Conservation (phyloP, 176 grass and related monocot species). For the Lolium perenne region DNA sequence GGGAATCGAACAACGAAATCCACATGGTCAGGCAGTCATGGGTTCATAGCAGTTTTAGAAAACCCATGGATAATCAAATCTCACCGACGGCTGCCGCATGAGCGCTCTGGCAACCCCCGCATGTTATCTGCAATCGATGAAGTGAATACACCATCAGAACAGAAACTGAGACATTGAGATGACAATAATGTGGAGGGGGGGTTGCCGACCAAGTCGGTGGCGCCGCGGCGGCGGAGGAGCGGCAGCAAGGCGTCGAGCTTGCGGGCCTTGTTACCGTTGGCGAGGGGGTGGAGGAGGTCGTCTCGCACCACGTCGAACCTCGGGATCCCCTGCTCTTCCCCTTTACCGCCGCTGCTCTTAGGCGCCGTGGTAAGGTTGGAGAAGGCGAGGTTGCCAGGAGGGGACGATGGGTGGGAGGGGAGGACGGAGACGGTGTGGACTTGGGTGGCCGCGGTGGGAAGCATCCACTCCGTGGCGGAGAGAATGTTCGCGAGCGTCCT, state of each 20-base stretch:
- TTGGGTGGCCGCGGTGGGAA: constrained; percentile 62
- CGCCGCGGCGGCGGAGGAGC: constrained; percentile 49
- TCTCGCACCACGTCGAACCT: constrained; percentile 73
- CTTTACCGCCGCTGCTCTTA: constrained; percentile 7
- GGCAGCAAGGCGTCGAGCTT: constrained; percentile 91
- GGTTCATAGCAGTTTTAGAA: not conserved
- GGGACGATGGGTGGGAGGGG: constrained; percentile 19
- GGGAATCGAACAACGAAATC: not conserved
- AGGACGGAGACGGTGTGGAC: constrained; percentile 68
- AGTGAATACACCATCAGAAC: not conserved
- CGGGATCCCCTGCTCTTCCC: not conserved
- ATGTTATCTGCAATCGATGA: constrained; percentile 63
- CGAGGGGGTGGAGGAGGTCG: constrained; percentile 87
- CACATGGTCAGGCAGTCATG: not conserved
- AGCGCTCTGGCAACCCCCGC: constrained; percentile 89
- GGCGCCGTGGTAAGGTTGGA: constrained; percentile 52
- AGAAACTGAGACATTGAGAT: not conserved
- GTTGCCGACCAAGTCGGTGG: constrained; percentile 58
- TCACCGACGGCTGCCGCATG: constrained; percentile 87
- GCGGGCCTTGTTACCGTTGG: constrained; percentile 92
- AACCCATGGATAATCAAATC: constrained; percentile 13
- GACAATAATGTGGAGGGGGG: not conserved
- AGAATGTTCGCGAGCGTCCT: constrained; percentile 43
- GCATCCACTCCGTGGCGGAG: constrained; percentile 65
- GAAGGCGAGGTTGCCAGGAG: constrained; percentile 43